Evolutionary conservation across 2,329 filamentous ascomycete genomes (phyloP).

Genomic region (Neodidymelliopsis sp.): DNA sequence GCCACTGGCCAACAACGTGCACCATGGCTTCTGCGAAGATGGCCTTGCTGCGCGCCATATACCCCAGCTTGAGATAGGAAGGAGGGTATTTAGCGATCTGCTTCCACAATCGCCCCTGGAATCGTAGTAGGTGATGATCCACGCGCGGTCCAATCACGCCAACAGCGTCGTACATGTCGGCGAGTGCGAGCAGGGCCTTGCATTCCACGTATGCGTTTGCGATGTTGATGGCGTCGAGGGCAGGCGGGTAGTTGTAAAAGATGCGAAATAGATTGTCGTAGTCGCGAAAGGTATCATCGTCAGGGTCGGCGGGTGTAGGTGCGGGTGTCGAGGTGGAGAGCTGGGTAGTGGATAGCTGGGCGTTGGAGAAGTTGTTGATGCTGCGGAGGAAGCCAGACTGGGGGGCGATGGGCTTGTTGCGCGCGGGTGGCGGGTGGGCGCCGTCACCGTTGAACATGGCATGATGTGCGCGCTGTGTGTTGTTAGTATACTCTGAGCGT

Average conservation of each 20-base stretch:
- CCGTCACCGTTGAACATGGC: conserved; percentile 66
- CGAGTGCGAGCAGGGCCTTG: conserved; percentile 85
- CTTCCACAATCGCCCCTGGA: conserved; percentile 90
- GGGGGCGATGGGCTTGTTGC: conserved; percentile 69
- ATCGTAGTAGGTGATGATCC: conserved; percentile 92
- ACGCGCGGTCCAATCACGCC: conserved; percentile 86
- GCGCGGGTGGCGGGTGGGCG: conserved; percentile 54
- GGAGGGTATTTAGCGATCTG: conserved; percentile 97
- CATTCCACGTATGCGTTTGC: conserved; percentile 92
- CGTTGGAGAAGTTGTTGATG: conserved; percentile 77
- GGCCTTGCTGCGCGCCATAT: conserved; percentile 80
- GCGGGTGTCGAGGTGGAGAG: conserved; percentile 26
- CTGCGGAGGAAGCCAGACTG: conserved; percentile 82
- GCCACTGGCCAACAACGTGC: conserved; percentile 95
- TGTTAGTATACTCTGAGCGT: conserved; percentile 19
- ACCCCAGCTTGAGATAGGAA: conserved; percentile 88
- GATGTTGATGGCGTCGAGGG: conserved; percentile 85
- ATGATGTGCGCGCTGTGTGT: conserved; percentile 41
- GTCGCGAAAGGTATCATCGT: conserved; percentile 81
- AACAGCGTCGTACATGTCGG: conserved; percentile 94
- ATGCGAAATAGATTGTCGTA: conserved; percentile 96
- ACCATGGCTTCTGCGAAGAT: conserved; percentile 82
- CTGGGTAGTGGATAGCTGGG: too few species aligned
- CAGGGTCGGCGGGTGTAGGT: conserved; percentile 62
- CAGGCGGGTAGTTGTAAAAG: conserved; percentile 91